Conservation (phyloP, 805 yeast species). For the Candida tammaniensis region DNA sequence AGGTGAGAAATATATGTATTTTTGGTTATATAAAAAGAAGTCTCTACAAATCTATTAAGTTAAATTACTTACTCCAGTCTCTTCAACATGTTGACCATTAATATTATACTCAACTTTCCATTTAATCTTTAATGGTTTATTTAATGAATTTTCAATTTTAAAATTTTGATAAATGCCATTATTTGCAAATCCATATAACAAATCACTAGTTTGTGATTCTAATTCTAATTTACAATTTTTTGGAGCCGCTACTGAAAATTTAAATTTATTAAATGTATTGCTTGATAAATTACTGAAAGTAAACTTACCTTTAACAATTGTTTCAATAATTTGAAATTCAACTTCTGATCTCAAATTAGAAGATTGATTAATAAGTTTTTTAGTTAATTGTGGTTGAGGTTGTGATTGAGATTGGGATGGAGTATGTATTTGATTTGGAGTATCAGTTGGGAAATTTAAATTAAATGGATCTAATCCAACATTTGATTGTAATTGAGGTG, state of each 20-base stretch:
- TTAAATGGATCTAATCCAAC: conserved; percentile 39
- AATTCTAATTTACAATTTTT: conserved; percentile 55
- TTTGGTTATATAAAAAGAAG: too few relatives aligned
- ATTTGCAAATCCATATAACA: conserved; percentile 44
- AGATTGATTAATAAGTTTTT: conserved; percentile 42
- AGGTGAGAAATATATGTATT: conserved; percentile 6
- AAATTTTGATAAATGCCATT: conserved; percentile 56
- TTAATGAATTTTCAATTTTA: conserved; percentile 30
- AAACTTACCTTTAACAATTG: conserved; percentile 42
- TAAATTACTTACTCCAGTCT: conserved; percentile 49
- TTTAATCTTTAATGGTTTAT: conserved; percentile 57
- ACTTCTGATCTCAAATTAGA: conserved; percentile 49
- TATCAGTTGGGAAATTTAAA: conserved; percentile 35
- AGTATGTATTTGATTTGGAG: conserved; percentile 26
- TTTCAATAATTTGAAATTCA: conserved; percentile 31
- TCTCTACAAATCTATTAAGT: conserved; percentile 3
- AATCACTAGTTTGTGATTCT: conserved; percentile 59
- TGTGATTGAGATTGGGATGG: conserved; percentile 2
- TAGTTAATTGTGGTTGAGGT: conserved; percentile 10
- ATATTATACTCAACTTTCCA: conserved; percentile 65
- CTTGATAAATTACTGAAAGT: conserved; percentile 50
- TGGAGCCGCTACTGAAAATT: conserved; percentile 70
- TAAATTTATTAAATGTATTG: conserved; percentile 46
- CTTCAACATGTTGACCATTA: conserved; percentile 49
- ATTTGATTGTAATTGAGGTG: conserved; percentile 33